Evolutionary conservation across 2,329 filamentous ascomycete genomes (phyloP).

Genomic region (Penicillium sp.): DNA sequence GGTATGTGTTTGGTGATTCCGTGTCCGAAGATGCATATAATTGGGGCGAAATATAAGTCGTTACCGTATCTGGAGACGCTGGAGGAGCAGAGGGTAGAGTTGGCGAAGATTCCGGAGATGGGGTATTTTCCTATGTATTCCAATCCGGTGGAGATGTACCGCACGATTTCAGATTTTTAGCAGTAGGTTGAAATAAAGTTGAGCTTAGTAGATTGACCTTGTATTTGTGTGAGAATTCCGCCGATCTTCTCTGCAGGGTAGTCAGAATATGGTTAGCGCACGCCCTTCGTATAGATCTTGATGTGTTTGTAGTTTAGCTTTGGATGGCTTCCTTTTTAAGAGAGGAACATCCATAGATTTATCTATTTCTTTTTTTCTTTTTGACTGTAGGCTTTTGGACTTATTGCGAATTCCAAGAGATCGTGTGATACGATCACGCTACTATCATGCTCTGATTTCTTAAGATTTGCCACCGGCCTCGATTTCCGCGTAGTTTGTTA

Average conservation of each 20-base stretch:
- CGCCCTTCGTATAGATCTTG: background rate
- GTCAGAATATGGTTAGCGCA: background rate
- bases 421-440: no score
- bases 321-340: no score
- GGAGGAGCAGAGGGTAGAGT: conserved; percentile 16
- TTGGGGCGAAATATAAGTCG: conserved; percentile 16
- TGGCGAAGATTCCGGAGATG: conserved; percentile 22
- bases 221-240: background rate
- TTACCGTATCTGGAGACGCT: conserved; percentile 22
- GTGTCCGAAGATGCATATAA: conserved; percentile 24
- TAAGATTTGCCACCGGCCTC: background rate
- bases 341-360: no score
- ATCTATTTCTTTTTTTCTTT: no score
- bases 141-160: conserved; percentile 28
- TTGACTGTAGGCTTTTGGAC: no score
- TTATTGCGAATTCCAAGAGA: no score
- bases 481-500: background rate
- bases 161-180: conserved; percentile 19
- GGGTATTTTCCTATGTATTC: conserved; percentile 29
- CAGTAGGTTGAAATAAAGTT: background rate
- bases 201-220: background rate
- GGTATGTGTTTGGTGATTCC: conserved; percentile 16
- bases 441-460: background rate
- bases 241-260: background rate
- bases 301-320: background rate